Conservation (phyloP, 306 rosid genomes). For the Quercus parvula region DNA sequence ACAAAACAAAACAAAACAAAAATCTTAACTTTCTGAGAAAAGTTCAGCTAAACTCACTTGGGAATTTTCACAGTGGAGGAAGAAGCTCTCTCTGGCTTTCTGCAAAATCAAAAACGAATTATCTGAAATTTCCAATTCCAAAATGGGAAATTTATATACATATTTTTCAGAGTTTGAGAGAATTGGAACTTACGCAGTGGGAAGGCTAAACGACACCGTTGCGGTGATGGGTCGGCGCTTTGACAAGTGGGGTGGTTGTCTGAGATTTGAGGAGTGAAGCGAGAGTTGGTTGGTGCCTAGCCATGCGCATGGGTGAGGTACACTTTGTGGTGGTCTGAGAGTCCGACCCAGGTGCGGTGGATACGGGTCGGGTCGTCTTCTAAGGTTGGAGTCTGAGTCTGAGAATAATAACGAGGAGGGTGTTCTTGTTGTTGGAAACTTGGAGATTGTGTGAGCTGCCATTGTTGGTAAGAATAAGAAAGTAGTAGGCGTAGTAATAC, state of each 20-base stretch:
- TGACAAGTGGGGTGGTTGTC: conserved; percentile 13
- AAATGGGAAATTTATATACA: background rate
- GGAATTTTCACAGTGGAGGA: conserved; percentile 46
- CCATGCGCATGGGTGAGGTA: conserved; percentile 46
- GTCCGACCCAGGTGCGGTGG: conserved; percentile 4
- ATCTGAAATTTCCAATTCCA: conserved; percentile 26
- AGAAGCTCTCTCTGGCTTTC: conserved; percentile 50
- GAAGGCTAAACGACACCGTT: conserved; percentile 57
- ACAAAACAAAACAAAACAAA: background rate
- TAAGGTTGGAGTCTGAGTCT: conserved; percentile 6
- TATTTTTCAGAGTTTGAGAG: background rate
- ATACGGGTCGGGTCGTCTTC: background rate
- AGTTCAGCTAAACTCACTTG: conserved; percentile 39
- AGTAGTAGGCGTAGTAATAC: too few species aligned
- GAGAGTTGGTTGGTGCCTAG: conserved; percentile 34
- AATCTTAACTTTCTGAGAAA: background rate
- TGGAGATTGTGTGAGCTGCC: conserved; percentile 31
- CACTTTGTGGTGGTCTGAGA: conserved; percentile 11
- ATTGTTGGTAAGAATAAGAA: background rate
- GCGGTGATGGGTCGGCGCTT: conserved; percentile 39
- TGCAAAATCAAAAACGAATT: conserved; percentile 41
- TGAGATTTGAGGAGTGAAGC: conserved; percentile 27
- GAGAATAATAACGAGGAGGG: background rate
- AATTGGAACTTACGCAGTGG: conserved; percentile 53
- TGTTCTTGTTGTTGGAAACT: conserved; percentile 21